Evolutionary conservation across 257 asterid genomes (phyloP), one percentile per base, ranked within the genome.

Genomic region (Ocimum tenuiflorum): DNA sequence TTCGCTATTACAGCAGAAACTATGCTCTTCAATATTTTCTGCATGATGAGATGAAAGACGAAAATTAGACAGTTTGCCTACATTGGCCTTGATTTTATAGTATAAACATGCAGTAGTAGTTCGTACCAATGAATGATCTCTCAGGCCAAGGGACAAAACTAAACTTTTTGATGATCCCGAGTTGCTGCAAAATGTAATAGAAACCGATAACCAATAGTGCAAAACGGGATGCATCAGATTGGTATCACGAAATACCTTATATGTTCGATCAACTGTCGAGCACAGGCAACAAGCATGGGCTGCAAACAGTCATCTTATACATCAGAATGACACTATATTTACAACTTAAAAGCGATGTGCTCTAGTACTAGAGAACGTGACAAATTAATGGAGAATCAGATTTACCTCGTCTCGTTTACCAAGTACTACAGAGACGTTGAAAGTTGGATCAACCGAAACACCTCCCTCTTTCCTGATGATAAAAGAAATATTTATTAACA

Each of bases 331-430:
- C 38, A 5, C 31, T 36, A 17, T 58, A 6, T 47, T 60, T 33
- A 57, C 43, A 62, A 6, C 39, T 60, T 33, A 57, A 36, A 62
- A 19, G 45, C 49, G 63, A 63, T 50, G 43, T 45, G 50, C 31
- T 52, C n/a, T 22, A 41, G 41, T n/a, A 10, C 41, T 45, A 45
- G 14, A 49, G 11, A 22, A 4, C 19, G 31, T 31, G 47, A 69
- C 22, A 63, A 20, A 8, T 36, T 23, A 24, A 43, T 23, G 23
- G 14, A 52, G 38, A 45, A 9, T 13, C 14, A 15, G 62, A 36
- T 66, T 67, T 80, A 89, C 99, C 95, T 87, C 99, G 33, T 89
- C 88, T 7, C 94, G 78, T 78, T 92, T 92, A 29, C 97, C 99
- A 60, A 92, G 80, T 55, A 88, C 81, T 63, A 92, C 85, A 60